Base-by-base conservation (phyloP, 805 yeast species). In the Vanderwaltozyma yarrowii region DNA sequence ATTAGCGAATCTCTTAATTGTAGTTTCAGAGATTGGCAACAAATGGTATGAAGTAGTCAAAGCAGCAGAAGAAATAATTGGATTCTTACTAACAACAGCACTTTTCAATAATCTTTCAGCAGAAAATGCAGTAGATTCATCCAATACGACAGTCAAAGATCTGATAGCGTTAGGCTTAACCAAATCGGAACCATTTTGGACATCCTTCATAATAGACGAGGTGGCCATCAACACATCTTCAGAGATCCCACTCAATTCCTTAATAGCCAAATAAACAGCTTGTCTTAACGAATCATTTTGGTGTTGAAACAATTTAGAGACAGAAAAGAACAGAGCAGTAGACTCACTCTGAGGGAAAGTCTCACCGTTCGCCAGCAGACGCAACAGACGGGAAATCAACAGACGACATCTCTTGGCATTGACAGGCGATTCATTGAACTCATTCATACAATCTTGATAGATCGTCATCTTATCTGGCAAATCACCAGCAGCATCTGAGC, bases 221-320 rank as follows among this genome's bases (percentile, higher is more conserved):
- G 98, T 92, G 20, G 89, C 96, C 97, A 92, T 92, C 61, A 92
- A 73, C 40, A 87, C 86, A 62, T 92, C 96, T 49, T 85, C 84
- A 16, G 96, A 85, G 45, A 81, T 74, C 15, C 79, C 64, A 35
- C 89, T 75, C 45, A 92, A 73, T 61, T 89, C 96, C 66, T 92
- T 92, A 62, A 89, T 87, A 13, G 96, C 89, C 59, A 92, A 69
- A 56, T 89, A 92, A 14, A 89, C 95, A 67, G 84, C 74, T 65
- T 92, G 98, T 62, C 98, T 80, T 57, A 92, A 73, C 0, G 86
- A 70, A 29, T 74, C 73, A 14, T 82, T 76, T 60, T 78, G 83
- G 62, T 89, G 95, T 60, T 92, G 98, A 61, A 92, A 92, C 51
- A 92, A 70, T 65, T 89, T 89, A 35, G 96, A 86, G 52, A 89